Evolutionary conservation across 2,329 filamentous ascomycete genomes (phyloP).

Genomic region (Exophiala sideris): DNA sequence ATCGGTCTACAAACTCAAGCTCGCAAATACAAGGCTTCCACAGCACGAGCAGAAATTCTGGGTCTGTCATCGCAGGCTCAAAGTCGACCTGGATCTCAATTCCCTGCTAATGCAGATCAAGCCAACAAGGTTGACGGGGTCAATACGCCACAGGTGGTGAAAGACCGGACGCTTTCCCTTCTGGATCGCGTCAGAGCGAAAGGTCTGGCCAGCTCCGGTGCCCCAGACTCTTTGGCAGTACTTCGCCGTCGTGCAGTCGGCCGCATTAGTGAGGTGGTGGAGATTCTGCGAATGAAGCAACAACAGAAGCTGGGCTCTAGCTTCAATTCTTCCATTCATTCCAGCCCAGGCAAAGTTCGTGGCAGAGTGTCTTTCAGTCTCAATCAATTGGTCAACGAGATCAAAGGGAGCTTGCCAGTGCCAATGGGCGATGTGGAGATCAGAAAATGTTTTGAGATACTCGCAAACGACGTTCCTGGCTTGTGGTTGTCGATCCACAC

Average conservation of each 20-base stretch:
- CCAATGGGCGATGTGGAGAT: conserved; percentile 50
- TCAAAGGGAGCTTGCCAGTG: conserved; percentile 62
- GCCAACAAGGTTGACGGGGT: background rate
- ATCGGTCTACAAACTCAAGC: conserved; percentile 24
- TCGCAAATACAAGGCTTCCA: conserved; percentile 22
- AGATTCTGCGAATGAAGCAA: conserved; percentile 63
- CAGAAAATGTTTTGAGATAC: conserved; percentile 45
- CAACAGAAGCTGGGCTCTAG: conserved; percentile 34
- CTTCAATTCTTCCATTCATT: conserved; percentile 23
- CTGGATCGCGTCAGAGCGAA: conserved; percentile 74
- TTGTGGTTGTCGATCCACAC: conserved; percentile 49
- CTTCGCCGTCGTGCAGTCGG: conserved; percentile 63
- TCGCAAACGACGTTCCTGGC: conserved; percentile 47
- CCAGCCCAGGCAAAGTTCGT: conserved; percentile 42
- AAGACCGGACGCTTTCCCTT: conserved; percentile 48
- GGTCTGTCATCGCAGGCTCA: conserved; percentile 10
- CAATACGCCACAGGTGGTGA: conserved; percentile 30
- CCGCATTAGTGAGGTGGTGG: conserved; percentile 64
- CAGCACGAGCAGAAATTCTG: conserved; percentile 22
- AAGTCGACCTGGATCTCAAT: conserved; percentile 11
- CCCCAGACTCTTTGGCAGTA: conserved; percentile 54
- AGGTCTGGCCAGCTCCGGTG: conserved; percentile 51
- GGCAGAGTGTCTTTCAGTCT: conserved; percentile 63
- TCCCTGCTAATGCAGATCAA: conserved; percentile 1
- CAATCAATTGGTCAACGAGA: conserved; percentile 59